Evolutionary conservation across 495 filamentous ascomycete species (phyloP).

Genomic region (Hyphodiscus hymeniophilus): DNA sequence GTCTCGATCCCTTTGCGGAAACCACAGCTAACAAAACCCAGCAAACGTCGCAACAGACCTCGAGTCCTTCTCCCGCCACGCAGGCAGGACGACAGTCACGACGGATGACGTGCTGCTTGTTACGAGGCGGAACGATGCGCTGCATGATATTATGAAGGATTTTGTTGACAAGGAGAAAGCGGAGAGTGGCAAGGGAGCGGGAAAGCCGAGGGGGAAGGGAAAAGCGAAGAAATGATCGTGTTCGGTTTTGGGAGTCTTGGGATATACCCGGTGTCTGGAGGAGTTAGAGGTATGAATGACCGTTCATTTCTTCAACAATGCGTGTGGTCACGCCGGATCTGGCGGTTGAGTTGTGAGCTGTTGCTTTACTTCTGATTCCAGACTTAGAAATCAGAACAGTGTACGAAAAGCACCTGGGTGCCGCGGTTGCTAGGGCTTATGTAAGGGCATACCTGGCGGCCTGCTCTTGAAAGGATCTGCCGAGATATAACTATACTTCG

Average conservation of each 20-base stretch:
- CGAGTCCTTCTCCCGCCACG: slow-evolving; percentile 80
- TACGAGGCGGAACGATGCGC: slow-evolving; percentile 73
- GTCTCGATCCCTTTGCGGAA: neutral
- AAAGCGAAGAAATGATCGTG: slow-evolving; percentile 8
- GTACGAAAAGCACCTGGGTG: too few species aligned
- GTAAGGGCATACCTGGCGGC: too few species aligned
- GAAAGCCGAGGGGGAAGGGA: slow-evolving; percentile 9
- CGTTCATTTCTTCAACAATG: too few species aligned
- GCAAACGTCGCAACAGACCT: slow-evolving; percentile 61
- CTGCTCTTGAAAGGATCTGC: too few species aligned
- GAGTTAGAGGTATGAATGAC: too few species aligned
- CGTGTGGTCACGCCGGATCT: too few species aligned
- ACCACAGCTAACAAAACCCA: slow-evolving; percentile 7
- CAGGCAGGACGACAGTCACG: slow-evolving; percentile 72
- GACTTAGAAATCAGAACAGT: too few species aligned
- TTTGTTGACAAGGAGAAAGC: slow-evolving; percentile 52
- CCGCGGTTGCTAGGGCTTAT: too few species aligned
- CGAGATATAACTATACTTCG: too few species aligned
- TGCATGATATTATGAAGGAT: slow-evolving; percentile 62
- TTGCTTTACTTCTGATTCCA: too few species aligned
- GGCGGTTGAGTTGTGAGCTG: too few species aligned
- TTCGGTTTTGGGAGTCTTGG: slow-evolving; percentile 1
- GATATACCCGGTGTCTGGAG: too few species aligned
- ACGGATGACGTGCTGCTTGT: slow-evolving; percentile 84
- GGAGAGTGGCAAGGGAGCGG: slow-evolving; percentile 24